phyloP scores from a whole-genome alignment of 2,329 filamentous ascomycete species.

The Aureobasidium pullulans region DNA sequence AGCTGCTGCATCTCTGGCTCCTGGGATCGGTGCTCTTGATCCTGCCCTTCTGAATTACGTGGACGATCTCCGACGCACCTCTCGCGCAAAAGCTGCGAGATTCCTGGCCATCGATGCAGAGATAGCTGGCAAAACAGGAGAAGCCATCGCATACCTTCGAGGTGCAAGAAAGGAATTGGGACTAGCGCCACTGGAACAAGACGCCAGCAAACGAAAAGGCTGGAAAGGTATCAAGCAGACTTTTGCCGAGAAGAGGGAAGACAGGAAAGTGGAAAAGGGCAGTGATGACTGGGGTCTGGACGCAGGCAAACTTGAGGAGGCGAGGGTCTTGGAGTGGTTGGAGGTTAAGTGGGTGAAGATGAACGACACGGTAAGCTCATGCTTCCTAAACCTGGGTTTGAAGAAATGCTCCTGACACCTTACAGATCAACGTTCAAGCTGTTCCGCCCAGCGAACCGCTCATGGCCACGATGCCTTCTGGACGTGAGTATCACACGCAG shows the following conservation, averaged over 20 bases:
- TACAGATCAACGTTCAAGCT: conserved; percentile 68
- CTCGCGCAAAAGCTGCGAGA: conserved; percentile 76
- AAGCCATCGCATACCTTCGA: conserved; percentile 77
- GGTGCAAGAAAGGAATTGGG: conserved; percentile 72
- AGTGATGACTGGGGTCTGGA: conserved; percentile 65
- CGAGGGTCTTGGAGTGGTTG: conserved; percentile 76
- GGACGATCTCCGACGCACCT: conserved; percentile 65
- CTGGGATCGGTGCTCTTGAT: conserved; percentile 47
- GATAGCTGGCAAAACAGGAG: conserved; percentile 69
- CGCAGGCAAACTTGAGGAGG: conserved; percentile 78
- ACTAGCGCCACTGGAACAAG: conserved; percentile 39
- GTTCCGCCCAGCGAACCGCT: conserved; percentile 67
- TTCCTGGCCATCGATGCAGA: conserved; percentile 91
- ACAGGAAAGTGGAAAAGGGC: conserved; percentile 68
- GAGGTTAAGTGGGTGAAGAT: conserved; percentile 83
- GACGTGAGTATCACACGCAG: conserved; percentile 73
- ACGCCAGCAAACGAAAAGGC: conserved; percentile 43
- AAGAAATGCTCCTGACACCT: background rate
- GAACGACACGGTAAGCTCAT: conserved; percentile 71
- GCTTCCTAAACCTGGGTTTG: too few relatives aligned
- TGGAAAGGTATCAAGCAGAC: conserved; percentile 63
- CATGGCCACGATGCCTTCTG: conserved; percentile 73
- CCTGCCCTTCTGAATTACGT: conserved; percentile 64
- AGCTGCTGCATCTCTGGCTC: conserved; percentile 48
- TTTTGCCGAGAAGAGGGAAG: conserved; percentile 70